Conservation (phyloP, 1,284 basidiomycete species). For the Coniferiporia weirii region DNA sequence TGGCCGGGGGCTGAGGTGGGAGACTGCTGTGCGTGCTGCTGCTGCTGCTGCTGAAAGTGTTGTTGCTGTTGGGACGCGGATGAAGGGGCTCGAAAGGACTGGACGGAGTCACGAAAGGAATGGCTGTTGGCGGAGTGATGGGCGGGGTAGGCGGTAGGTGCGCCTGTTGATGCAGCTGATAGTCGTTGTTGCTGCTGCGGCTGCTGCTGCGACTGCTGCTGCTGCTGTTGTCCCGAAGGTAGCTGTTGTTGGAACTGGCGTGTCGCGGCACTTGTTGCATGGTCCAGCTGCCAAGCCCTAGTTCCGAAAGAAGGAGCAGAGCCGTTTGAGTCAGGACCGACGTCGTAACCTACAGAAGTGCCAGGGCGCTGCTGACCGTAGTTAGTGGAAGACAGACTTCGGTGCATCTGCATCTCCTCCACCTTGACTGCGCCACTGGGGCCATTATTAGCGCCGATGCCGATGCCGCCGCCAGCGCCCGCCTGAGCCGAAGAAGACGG, state of each 20-base stretch:
- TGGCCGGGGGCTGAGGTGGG: slow-evolving; percentile 32
- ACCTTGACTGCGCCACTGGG: slow-evolving; percentile 24
- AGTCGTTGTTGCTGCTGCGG: slow-evolving; percentile 3
- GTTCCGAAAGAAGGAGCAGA: slow-evolving; percentile 28
- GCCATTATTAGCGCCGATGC: neutral
- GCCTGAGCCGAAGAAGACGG: neutral
- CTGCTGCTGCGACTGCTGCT: slow-evolving; percentile 16
- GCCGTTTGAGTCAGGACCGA: slow-evolving; percentile 35
- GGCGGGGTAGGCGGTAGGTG: slow-evolving; percentile 19
- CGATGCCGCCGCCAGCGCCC: slow-evolving; percentile 5
- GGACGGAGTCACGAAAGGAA: slow-evolving; percentile 68
- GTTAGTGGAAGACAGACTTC: slow-evolving; percentile 30
- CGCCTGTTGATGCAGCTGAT: slow-evolving; percentile 9
- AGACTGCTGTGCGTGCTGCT: slow-evolving; percentile 33
- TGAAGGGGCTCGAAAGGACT: slow-evolving; percentile 61
- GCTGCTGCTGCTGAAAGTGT: slow-evolving; percentile 28
- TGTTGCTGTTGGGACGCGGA: slow-evolving; percentile 30
- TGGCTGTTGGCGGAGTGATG: slow-evolving; percentile 36
- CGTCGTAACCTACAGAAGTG: slow-evolving; percentile 67
- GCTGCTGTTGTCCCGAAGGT: slow-evolving; percentile 19
- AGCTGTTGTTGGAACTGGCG: slow-evolving; percentile 34
- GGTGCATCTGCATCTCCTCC: slow-evolving; percentile 36
- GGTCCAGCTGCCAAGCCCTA: slow-evolving; percentile 26
- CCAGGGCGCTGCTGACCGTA: slow-evolving; percentile 49
- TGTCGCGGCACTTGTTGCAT: slow-evolving; percentile 24